Evolutionary conservation across 768 basidiomycete species (phyloP).

Genomic region (Pilatotrama ljubarskyi): DNA sequence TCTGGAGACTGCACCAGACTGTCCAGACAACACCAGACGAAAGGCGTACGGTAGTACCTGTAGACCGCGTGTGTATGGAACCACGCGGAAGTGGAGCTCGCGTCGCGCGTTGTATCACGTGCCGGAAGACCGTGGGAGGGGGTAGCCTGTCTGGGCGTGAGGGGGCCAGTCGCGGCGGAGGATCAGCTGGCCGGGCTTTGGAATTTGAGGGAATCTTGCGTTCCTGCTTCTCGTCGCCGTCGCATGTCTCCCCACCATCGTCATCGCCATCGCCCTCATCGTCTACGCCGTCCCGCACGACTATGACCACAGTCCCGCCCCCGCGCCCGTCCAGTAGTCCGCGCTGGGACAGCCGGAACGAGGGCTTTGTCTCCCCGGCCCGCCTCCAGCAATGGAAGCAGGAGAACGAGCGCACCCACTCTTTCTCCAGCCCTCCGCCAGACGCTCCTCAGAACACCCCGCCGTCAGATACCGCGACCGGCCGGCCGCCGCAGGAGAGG

Average conservation of each 20-base stretch:
- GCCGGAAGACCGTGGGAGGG: background rate
- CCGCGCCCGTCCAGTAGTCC: slow-evolving; percentile 29
- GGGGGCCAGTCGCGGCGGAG: background rate
- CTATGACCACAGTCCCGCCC: slow-evolving; percentile 19
- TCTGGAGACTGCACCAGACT: background rate
- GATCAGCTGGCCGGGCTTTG: slow-evolving; percentile 1
- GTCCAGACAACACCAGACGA: too few relatives aligned
- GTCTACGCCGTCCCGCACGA: slow-evolving; percentile 2
- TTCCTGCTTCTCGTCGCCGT: slow-evolving; percentile 9
- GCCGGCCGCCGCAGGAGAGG: slow-evolving; percentile 8
- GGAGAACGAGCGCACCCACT: slow-evolving; percentile 30
- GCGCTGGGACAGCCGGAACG: slow-evolving; percentile 39
- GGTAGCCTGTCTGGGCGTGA: background rate
- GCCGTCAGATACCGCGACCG: background rate
- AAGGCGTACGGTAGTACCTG: too few relatives aligned
- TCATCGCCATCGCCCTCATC: slow-evolving; percentile 3
- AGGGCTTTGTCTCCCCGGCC: slow-evolving; percentile 38
- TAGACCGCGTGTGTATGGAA: background rate
- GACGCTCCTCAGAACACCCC: slow-evolving; percentile 19
- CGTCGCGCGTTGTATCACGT: background rate
- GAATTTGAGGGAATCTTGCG: slow-evolving; percentile 13
- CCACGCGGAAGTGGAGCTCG: background rate
- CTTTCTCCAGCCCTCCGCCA: slow-evolving; percentile 18
- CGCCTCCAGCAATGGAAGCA: slow-evolving; percentile 36
- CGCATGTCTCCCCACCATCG: slow-evolving; percentile 7